These are phyloP conservation scores for Bryopsis sp. DNA, from an alignment of 139 green algal genomes.

Conservation along the genomic window DNA sequence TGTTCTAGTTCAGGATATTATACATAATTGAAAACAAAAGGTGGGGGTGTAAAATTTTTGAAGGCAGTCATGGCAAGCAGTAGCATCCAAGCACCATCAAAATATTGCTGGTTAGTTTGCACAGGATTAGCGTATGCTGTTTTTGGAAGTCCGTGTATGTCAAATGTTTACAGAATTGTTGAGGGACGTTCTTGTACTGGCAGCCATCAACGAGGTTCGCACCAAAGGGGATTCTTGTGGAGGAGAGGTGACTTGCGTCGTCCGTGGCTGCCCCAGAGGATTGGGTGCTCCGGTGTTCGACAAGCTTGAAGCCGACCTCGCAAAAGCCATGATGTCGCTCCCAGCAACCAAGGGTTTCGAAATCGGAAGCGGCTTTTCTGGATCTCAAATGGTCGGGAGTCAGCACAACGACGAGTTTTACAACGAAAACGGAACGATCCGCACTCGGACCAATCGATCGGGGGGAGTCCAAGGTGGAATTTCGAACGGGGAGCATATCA, in stretches of 20 bases:
- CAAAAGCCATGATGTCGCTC: slow-evolving; percentile 89
- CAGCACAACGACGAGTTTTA: slow-evolving; percentile 98
- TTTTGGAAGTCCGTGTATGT: too few relatives aligned
- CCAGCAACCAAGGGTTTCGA: slow-evolving; percentile 98
- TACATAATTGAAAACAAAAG: too few relatives aligned
- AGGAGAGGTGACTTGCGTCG: slow-evolving; percentile 96
- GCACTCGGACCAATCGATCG: slow-evolving; percentile 84
- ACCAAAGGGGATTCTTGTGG: slow-evolving; percentile 87
- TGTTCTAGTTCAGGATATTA: too few relatives aligned
- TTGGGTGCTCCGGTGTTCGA: slow-evolving; percentile 92
- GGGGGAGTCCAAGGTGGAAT: slow-evolving; percentile 65
- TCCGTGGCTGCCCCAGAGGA: slow-evolving; percentile 73
- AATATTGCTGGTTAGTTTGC: too few relatives aligned
- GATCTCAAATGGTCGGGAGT: slow-evolving; percentile 69
- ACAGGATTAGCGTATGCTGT: too few relatives aligned
- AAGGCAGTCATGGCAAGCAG: too few relatives aligned
- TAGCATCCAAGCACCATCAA: too few relatives aligned
- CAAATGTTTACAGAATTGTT: not conserved
- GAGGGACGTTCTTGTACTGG: not conserved
- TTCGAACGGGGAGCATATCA: slow-evolving; percentile 93
- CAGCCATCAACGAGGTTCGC: slow-evolving; percentile 92
- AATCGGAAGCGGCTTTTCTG: slow-evolving; percentile 90
- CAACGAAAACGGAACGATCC: slow-evolving; percentile 63
- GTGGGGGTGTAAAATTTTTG: too few relatives aligned
- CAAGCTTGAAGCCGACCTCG: slow-evolving; percentile 98